Percentiles rank a stretch among this genome's conserved stretches.
phyloP scores from a whole-genome alignment of 2,329 filamentous ascomycete species.

The Pyricularia sp. region DNA sequence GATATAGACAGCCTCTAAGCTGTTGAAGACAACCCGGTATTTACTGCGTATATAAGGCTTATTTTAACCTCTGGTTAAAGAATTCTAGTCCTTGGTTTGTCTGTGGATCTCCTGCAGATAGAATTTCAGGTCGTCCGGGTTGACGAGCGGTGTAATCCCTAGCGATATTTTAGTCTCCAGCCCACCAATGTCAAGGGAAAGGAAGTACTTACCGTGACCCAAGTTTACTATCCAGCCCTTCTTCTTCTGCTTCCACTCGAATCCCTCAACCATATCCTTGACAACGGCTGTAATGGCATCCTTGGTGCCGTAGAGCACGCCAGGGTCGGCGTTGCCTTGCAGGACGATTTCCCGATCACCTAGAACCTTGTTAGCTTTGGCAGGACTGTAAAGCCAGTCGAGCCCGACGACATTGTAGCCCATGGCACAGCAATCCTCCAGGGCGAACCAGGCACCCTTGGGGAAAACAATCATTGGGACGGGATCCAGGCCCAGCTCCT shows the following conservation, averaged over 20 bases:
- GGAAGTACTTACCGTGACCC: slow-evolving; percentile 60
- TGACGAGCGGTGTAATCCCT: slow-evolving; percentile 90
- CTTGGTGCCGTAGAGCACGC: slow-evolving; percentile 74
- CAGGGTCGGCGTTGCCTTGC: slow-evolving; percentile 93
- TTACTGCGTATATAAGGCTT: background rate
- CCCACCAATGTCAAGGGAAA: background rate
- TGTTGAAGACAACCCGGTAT: background rate
- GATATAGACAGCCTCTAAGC: slow-evolving; percentile 10
- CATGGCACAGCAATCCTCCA: slow-evolving; percentile 74
- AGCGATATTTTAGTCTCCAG: background rate
- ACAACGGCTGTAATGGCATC: slow-evolving; percentile 73
- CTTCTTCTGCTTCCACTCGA: slow-evolving; percentile 59
- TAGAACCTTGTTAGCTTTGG: slow-evolving; percentile 68
- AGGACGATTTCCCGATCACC: slow-evolving; percentile 62
- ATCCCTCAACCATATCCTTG: slow-evolving; percentile 76
- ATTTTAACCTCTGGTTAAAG: background rate
- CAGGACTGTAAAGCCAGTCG: slow-evolving; percentile 88
- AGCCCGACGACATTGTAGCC: slow-evolving; percentile 90
- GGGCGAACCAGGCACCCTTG: slow-evolving; percentile 91
- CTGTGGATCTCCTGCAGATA: slow-evolving; percentile 89
- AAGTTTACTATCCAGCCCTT: slow-evolving; percentile 96
- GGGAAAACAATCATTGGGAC: slow-evolving; percentile 98
- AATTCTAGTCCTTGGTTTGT: slow-evolving; percentile 29
- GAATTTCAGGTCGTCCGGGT: slow-evolving; percentile 85
- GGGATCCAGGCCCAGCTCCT: slow-evolving; percentile 58